phyloP scores from a whole-genome alignment of 2,329 filamentous ascomycete species.

The Microthyrium microscopicum region DNA sequence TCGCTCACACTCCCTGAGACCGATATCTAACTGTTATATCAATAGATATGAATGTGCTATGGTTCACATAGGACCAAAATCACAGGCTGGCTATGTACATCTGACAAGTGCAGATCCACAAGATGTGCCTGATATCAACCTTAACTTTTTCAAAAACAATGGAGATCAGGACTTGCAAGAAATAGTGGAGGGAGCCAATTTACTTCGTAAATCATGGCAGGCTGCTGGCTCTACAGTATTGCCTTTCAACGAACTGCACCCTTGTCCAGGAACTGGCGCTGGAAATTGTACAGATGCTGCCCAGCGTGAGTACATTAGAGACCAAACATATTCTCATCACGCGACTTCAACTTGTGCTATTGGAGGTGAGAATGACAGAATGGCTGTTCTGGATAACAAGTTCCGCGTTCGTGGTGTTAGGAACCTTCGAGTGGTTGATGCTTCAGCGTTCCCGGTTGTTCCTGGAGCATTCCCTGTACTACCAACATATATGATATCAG shows the following conservation, averaged over 20 bases:
- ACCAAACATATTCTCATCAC: conserved; percentile 31
- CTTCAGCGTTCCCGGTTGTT: conserved; percentile 16
- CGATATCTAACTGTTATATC: no score
- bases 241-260: conserved; percentile 26
- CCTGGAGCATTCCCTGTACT: conserved; percentile 37
- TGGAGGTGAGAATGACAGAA: conserved; percentile 30
- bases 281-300: conserved; percentile 26
- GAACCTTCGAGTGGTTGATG: conserved; percentile 31
- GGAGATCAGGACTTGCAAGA: conserved; percentile 35
- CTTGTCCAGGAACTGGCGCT: conserved; percentile 24
- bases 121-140: conserved; percentile 41
- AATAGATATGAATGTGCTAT: conserved; percentile 20
- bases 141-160: conserved; percentile 27
- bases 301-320: conserved; percentile 15
- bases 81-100: conserved; percentile 42
- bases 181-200: conserved; percentile 37
- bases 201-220: conserved; percentile 25
- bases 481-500: conserved; percentile 38
- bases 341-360: conserved; percentile 41
- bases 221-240: conserved; percentile 13
- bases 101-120: conserved; percentile 45
- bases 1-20: background rate
- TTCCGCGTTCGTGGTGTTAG: conserved; percentile 35
- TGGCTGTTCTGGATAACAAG: conserved; percentile 36
- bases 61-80: conserved; percentile 39